Evolutionary conservation across 331 rosid genomes (phyloP).

Genomic region (Rosa hybrid): DNA sequence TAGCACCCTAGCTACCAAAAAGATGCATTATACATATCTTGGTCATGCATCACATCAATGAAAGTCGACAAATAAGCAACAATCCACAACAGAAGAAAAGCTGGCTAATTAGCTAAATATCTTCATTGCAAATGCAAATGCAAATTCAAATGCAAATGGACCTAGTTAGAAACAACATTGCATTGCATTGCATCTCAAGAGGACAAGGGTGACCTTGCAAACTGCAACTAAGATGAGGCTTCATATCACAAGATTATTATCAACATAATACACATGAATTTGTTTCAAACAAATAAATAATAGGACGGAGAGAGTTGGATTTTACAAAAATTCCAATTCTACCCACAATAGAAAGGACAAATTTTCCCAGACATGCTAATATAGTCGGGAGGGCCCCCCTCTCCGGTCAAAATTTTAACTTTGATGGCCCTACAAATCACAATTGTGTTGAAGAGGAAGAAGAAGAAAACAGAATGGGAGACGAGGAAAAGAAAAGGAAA

Average conservation of each 20-base stretch:
- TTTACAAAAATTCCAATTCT: constrained; percentile 55
- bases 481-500: constrained; percentile 20
- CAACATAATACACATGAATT: constrained; percentile 21
- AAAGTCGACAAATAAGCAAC: neutral
- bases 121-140: neutral
- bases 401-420: constrained; percentile 41
- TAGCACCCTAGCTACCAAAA: neutral
- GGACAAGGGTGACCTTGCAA: neutral
- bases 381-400: constrained; percentile 56
- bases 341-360: constrained; percentile 37
- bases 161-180: neutral
- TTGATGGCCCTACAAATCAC: constrained; percentile 29
- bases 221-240: constrained; percentile 8
- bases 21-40: neutral
- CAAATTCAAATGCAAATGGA: constrained; percentile 2
- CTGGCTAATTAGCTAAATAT: constrained; percentile 5
- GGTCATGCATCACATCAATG: neutral
- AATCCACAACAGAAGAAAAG: neutral
- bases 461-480: constrained; percentile 31
- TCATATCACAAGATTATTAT: constrained; percentile 37
- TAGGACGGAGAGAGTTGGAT: constrained; percentile 41
- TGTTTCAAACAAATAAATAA: neutral
- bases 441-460: constrained; percentile 29
- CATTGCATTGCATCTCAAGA: constrained; percentile 12
- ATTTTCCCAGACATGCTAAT: constrained; percentile 77